Evolutionary conservation across 352 stramenopile genomes (phyloP).

Genomic region (Globisporangium paroecandrum): DNA sequence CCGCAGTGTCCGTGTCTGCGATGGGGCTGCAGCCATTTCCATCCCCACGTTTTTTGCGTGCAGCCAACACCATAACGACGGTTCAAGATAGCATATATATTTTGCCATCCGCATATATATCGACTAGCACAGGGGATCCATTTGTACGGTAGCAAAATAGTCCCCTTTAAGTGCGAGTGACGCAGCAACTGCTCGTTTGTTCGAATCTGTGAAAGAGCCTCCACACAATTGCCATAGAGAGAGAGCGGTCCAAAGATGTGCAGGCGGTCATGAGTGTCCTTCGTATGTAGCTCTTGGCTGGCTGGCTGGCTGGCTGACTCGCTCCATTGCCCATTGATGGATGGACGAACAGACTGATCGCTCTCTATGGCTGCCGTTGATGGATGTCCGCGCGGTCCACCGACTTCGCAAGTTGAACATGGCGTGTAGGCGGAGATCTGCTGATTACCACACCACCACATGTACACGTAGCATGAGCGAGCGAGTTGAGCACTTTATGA

Average conservation of each 20-base stretch:
- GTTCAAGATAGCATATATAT: slow-evolving; percentile 8
- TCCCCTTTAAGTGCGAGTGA: background rate
- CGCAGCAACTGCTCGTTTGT: background rate
- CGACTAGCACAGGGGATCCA: background rate
- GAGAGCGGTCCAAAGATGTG: slow-evolving; percentile 4
- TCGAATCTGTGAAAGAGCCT: background rate
- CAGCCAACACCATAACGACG: background rate
- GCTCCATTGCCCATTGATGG: too few species aligned
- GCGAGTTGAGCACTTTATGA: background rate
- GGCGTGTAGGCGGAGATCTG: background rate
- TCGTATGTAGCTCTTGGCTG: background rate
- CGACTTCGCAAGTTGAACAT: background rate
- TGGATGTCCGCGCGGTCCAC: background rate
- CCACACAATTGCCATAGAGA: background rate
- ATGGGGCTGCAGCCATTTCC: slow-evolving; percentile 1
- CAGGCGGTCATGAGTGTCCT: background rate
- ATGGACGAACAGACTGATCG: background rate
- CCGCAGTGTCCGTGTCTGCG: background rate
- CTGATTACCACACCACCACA: background rate
- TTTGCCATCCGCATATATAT: background rate
- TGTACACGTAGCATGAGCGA: background rate
- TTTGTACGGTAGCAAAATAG: background rate
- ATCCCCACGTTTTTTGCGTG: background rate
- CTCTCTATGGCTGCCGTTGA: background rate
- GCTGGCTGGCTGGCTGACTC: background rate